phyloP scores from a whole-genome alignment of 495 filamentous ascomycete species.

The Podospora bellae-mahoneyi region DNA sequence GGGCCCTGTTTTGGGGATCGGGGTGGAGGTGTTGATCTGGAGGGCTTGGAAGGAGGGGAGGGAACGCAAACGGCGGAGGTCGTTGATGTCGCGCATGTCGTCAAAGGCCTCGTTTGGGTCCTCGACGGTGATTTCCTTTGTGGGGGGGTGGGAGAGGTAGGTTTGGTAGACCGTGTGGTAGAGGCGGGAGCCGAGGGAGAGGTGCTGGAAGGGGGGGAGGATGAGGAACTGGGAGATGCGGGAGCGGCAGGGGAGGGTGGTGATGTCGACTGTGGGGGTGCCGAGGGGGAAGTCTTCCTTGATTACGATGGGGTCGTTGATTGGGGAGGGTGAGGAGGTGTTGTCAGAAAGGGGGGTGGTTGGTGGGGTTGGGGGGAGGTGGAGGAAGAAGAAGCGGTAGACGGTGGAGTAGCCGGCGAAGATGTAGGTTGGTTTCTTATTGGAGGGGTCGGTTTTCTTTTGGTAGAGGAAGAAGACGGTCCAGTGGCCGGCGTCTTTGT shows the following conservation, averaged over 20 bases:
- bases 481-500: constrained; percentile 77
- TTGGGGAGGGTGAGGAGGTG: constrained; percentile 8
- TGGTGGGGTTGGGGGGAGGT: constrained; percentile 27
- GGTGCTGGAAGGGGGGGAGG: constrained; percentile 79
- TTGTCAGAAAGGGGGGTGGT: constrained; percentile 22
- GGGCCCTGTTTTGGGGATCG: constrained; percentile 37
- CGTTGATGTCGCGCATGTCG: constrained; percentile 78
- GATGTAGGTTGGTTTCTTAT: constrained; percentile 57
- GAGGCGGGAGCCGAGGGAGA: constrained; percentile 73
- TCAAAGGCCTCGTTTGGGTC: constrained; percentile 95
- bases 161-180: constrained; percentile 72
- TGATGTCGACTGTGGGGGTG: constrained; percentile 46
- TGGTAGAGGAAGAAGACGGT: constrained; percentile 81
- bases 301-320: constrained; percentile 21
- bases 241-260: constrained; percentile 59
- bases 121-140: constrained; percentile 86
- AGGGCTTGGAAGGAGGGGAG: constrained; percentile 52
- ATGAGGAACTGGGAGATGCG: constrained; percentile 94
- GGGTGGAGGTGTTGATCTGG: constrained; percentile 45
- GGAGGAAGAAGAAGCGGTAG: constrained; percentile 74
- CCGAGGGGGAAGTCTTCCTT: constrained; percentile 30
- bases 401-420: constrained; percentile 85
- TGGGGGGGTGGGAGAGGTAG: constrained; percentile 58
- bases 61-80: constrained; percentile 63
- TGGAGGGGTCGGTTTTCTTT: constrained; percentile 47